A percentile compares a stretch with the other conserved stretches of the same genome.
Conservation (phyloP, 805 yeast species). For the Kluyveromyces nonfermentans region DNA sequence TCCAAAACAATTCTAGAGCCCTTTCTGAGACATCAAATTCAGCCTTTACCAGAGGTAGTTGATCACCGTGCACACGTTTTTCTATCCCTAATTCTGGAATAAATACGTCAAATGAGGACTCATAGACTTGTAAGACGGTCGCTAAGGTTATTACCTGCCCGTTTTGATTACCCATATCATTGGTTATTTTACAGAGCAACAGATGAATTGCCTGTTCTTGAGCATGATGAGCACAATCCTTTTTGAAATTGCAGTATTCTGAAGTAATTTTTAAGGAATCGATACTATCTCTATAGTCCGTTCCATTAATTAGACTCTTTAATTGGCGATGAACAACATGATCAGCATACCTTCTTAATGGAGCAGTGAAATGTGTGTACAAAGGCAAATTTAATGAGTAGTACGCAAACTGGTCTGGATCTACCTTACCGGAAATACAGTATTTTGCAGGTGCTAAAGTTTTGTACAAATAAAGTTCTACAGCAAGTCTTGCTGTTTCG, state of each 20-base stretch:
- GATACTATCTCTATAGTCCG: constrained; percentile 42
- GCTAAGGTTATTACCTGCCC: constrained; percentile 84
- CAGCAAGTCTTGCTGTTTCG: constrained; percentile 53
- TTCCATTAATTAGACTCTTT: constrained; percentile 46
- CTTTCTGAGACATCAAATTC: constrained; percentile 70
- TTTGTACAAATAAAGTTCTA: constrained; percentile 73
- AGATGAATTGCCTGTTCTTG: constrained; percentile 93
- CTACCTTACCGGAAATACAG: constrained; percentile 79
- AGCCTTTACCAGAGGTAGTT: constrained; percentile 83
- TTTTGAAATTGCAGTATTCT: constrained; percentile 90
- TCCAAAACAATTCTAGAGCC: constrained; percentile 82
- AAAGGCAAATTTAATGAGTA: constrained; percentile 75
- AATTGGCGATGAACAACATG: constrained; percentile 87
- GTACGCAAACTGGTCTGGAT: constrained; percentile 68
- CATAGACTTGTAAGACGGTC: constrained; percentile 84
- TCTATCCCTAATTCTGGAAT: constrained; percentile 92
- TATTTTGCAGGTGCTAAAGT: constrained; percentile 81
- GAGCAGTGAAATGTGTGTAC: constrained; percentile 90
- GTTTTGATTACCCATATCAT: constrained; percentile 56
- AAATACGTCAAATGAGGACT: constrained; percentile 88
- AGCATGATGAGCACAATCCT: constrained; percentile 86
- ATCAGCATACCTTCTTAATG: constrained; percentile 87
- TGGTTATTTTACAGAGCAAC: constrained; percentile 72
- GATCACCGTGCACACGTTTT: constrained; percentile 95
- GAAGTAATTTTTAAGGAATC: constrained; percentile 73